phyloP scores from a whole-genome alignment of 257 asterid species.

The Buddleja alternifolia region DNA sequence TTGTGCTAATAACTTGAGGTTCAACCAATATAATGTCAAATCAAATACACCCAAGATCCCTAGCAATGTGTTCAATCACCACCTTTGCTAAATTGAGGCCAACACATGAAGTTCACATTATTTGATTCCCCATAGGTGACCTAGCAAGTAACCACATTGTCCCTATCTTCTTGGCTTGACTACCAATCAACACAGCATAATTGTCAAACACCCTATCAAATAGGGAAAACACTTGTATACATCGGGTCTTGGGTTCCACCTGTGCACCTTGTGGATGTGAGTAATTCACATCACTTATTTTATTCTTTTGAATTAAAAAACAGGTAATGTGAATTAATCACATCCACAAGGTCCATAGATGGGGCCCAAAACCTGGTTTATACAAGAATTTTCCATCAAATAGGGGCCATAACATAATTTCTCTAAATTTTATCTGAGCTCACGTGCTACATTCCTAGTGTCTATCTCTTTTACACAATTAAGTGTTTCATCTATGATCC shows the following conservation, averaged over 20 bases:
- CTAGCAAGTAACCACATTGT: slow-evolving; percentile 33
- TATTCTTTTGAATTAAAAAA: too few species aligned
- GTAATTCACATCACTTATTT: too few species aligned
- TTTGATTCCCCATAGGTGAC: slow-evolving; percentile 10
- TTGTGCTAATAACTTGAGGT: neutral
- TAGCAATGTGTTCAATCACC: slow-evolving; percentile 3
- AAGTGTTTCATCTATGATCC: too few species aligned
- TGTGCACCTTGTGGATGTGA: too few species aligned
- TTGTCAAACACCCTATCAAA: slow-evolving; percentile 32
- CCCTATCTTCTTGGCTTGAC: slow-evolving; percentile 36
- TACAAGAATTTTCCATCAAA: too few species aligned
- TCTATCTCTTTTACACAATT: too few species aligned
- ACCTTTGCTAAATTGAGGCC: slow-evolving; percentile 6
- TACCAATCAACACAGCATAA: slow-evolving; percentile 38
- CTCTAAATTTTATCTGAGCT: neutral
- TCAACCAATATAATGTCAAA: slow-evolving; percentile 22
- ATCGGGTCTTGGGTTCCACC: too few species aligned
- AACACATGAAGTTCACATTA: neutral
- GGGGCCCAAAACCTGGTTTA: too few species aligned
- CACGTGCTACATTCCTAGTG: too few species aligned
- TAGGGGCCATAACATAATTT: slow-evolving; percentile 26
- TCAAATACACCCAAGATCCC: slow-evolving; percentile 22
- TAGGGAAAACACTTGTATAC: too few species aligned
- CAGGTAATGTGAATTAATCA: too few species aligned
- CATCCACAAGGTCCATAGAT: too few species aligned